Evolutionary conservation across 2,329 filamentous ascomycete species (phyloP), one percentile per base, ranked within the genome.

Genomic region (Aspergillaceae sp.): DNA sequence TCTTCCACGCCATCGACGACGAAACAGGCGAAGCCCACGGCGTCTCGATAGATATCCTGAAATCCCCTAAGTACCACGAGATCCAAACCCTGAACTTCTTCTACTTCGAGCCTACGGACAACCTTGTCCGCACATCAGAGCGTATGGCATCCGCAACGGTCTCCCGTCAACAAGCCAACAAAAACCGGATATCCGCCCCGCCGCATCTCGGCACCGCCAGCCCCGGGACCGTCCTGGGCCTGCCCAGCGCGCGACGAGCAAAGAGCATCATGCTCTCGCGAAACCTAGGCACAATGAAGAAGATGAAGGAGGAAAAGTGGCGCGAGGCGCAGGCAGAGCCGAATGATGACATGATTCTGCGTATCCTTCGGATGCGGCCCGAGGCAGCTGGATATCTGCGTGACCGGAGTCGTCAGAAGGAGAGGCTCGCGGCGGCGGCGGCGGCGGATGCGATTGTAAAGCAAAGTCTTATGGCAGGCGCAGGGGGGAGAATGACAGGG

Each of bases 31-130:
- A 91, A 65, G 86, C 86, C 27, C 79, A 92, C 49, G 92, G 92
- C 53, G 88, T 98, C 2, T 86, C 90, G 0, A 80, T 87, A 40
- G 90, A 96, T 65, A 83, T 96, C 30, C 78, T 98, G 62, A 95
- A 94, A 69, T 94, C 88, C 55, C 87, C 91, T 62, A 98, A 98
- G 77, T 98, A 95, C 74, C 90, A 96, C 73, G 92, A 98, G 67
- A 80, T 98, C 45, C 87, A 92, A 54, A 91, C 88, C 51, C 79
- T 98, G 52, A 94, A 95, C 72, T 98, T 97, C 76, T 98, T 97
- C 75, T 98, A 98, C 73, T 94, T 92, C 62, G 90, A 97, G 60
- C 79, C 85, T 30, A 94, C 89, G 1, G 87, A 94, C 50, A 90
- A 86, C 57, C 78, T 98, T 8, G 88, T 97, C 57, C 85, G 91